Percentiles rank a stretch among this genome's conserved stretches.
phyloP scores from a whole-genome alignment of 2,329 filamentous ascomycete genomes.

The Pseudogymnoascus sp. region DNA sequence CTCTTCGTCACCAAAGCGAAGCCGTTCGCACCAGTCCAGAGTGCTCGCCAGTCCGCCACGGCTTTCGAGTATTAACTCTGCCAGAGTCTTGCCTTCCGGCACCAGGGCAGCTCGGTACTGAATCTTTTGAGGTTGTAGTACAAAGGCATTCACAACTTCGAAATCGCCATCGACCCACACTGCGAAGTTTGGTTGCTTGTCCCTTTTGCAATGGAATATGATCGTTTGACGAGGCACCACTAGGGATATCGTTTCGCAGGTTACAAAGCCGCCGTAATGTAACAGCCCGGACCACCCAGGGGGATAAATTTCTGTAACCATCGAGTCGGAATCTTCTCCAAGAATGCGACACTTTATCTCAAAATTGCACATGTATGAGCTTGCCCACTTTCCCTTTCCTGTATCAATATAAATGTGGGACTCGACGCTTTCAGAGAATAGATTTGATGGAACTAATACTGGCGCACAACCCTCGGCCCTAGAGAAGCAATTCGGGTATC shows the following conservation, averaged over 20 bases:
- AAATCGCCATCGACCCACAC: not conserved
- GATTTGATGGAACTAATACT: not conserved
- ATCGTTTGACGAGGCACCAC: not conserved
- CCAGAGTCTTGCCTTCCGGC: not conserved
- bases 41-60: not conserved
- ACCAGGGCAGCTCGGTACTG: not conserved
- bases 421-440: not conserved
- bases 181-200: not conserved
- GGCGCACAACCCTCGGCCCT: not conserved
- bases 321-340: not conserved
- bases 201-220: not conserved
- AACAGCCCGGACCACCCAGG: not conserved
- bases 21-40: not conserved
- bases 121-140: not conserved
- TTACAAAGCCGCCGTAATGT: not conserved
- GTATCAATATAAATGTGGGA: not conserved
- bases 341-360: not conserved
- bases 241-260: not conserved
- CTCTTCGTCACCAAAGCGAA: not conserved
- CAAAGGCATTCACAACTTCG: not conserved
- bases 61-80: not conserved
- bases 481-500: not conserved
- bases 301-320: not conserved
- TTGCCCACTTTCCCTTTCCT: not conserved
- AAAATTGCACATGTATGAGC: not conserved